Evolutionary conservation across 306 rosid genomes (phyloP).

Genomic region (Erythrophleum fordii): DNA sequence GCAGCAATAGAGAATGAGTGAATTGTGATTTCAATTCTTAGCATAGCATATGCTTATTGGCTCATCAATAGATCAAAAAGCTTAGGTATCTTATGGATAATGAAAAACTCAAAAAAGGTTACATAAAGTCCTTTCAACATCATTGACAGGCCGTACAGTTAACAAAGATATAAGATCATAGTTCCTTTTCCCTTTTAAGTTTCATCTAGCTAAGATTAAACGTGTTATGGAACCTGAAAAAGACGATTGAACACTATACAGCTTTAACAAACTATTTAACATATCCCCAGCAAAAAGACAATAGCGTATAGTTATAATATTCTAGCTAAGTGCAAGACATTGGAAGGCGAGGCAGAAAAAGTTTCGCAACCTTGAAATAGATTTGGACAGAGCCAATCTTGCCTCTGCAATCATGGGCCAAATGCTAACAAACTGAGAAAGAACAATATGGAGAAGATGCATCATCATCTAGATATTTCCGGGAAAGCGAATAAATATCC

Average conservation of each 20-base stretch:
- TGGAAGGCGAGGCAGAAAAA: background rate
- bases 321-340: background rate
- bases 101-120: background rate
- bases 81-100: conserved; percentile 14
- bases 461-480: conserved; percentile 1
- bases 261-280: background rate
- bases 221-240: background rate
- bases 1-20: conserved; percentile 6
- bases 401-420: background rate
- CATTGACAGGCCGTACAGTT: conserved; percentile 2
- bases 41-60: conserved; percentile 33
- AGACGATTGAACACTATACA: background rate
- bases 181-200: background rate
- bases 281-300: background rate
- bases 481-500: conserved; percentile 10
- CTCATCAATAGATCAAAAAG: conserved; percentile 23
- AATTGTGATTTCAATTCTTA: background rate
- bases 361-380: background rate
- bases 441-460: background rate
- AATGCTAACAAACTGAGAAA: background rate
- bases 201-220: background rate
- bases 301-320: conserved; percentile 24
- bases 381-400: background rate
- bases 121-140: conserved; percentile 34
- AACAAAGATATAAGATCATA: background rate